These are phyloP conservation scores for Rhizopus arrhizus DNA, from an alignment of 371 early-diverging fungal species.

Conservation along the genomic window DNA sequence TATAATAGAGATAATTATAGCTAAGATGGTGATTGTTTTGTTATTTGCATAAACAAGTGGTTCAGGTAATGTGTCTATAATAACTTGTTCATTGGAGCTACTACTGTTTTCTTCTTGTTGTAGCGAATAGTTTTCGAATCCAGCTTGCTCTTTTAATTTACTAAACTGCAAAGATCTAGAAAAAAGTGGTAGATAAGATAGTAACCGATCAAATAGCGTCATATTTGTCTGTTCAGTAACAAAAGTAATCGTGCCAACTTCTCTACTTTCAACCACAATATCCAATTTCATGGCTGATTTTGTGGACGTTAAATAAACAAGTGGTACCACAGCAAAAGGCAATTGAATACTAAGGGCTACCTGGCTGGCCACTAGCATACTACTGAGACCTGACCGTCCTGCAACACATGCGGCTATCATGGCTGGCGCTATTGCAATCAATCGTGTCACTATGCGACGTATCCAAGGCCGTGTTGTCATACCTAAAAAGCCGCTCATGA, in stretches of 20 bases:
- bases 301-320: constrained; percentile 70
- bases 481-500: constrained; percentile 84
- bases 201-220: constrained; percentile 24
- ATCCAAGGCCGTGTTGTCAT: constrained; percentile 71
- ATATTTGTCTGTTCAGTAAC: constrained; percentile 16
- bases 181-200: constrained; percentile 19
- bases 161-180: constrained; percentile 23
- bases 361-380: constrained; percentile 73
- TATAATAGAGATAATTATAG: constrained; percentile 49
- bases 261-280: constrained; percentile 30
- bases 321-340: constrained; percentile 80
- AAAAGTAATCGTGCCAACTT: constrained; percentile 5
- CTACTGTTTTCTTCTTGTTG: not conserved
- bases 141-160: not conserved
- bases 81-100: not conserved
- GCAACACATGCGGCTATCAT: constrained; percentile 67
- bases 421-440: constrained; percentile 77
- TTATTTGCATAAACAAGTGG: constrained; percentile 40
- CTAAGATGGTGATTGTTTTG: constrained; percentile 41
- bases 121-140: not conserved
- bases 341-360: constrained; percentile 78
- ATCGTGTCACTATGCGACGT: constrained; percentile 70
- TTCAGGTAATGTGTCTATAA: constrained; percentile 15
- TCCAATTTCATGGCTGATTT: constrained; percentile 55
- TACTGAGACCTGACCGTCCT: constrained; percentile 67